Evolutionary conservation across 148 eudicot genomes (phyloP).

Genomic region (Chenopodium quinoa): DNA sequence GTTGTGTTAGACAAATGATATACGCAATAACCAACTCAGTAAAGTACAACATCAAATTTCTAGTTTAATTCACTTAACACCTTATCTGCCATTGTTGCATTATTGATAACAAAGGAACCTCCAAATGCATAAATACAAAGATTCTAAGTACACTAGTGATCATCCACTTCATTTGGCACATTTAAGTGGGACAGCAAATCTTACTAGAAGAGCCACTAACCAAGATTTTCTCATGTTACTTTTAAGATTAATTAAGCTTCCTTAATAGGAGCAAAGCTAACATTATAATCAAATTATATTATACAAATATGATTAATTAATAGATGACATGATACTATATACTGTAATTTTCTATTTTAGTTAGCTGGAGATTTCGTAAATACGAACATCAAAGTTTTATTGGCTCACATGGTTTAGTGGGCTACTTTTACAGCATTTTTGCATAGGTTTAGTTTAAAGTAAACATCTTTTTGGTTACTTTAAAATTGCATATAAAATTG

Average conservation of each 20-base stretch:
- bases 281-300: neutral
- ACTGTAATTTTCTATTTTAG: neutral
- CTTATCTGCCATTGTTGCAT: neutral
- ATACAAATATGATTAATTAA: no score
- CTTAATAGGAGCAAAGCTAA: conserved; percentile 5
- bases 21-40: neutral
- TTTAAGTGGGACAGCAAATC: conserved; percentile 14
- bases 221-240: conserved; percentile 1
- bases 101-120: neutral
- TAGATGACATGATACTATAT: neutral
- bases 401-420: conserved; percentile 19
- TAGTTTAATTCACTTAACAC: neutral
- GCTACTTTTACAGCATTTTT: neutral
- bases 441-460: neutral
- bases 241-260: neutral
- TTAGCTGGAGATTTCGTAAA: conserved; percentile 12
- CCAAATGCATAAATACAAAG: neutral
- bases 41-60: neutral
- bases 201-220: conserved; percentile 3
- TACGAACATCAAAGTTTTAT: neutral
- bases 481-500: no score
- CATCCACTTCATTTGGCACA: neutral
- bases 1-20: neutral
- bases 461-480: neutral
- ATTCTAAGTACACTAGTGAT: neutral